These are phyloP conservation scores for Inga oerstediana DNA, from an alignment of 306 rosid genomes.

Conservation along the genomic window DNA sequence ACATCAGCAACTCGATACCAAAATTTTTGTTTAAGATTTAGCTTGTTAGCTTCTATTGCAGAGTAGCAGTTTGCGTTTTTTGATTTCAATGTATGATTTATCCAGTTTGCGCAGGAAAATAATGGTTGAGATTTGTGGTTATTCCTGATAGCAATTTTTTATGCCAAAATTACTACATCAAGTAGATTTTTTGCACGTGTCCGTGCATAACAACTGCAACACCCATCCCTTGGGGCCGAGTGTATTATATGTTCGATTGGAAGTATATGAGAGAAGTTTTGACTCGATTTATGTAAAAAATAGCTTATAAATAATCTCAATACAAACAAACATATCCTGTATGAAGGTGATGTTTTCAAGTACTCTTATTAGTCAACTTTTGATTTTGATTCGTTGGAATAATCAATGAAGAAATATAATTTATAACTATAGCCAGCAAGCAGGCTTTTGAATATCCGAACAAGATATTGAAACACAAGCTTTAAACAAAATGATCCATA, in stretches of 20 bases:
- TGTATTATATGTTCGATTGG: too few species aligned
- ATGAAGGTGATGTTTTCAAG: background rate
- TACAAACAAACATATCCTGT: too few species aligned
- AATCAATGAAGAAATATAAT: background rate
- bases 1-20: background rate
- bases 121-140: background rate
- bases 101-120: background rate
- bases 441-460: conserved; percentile 19
- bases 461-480: conserved; percentile 31
- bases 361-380: background rate
- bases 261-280: too few species aligned
- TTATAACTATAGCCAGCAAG: conserved; percentile 13
- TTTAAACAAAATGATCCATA: conserved; percentile 10
- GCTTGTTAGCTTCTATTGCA: background rate
- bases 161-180: background rate
- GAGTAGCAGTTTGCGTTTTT: background rate
- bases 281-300: too few species aligned
- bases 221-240: background rate
- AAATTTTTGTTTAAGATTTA: background rate
- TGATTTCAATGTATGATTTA: background rate
- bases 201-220: background rate
- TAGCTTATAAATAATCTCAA: too few species aligned
- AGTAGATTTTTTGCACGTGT: background rate
- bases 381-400: background rate
- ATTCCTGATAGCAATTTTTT: background rate